A percentile compares a stretch with the other conserved stretches of the same genome.
Evolutionary conservation across 2,329 filamentous ascomycete species (phyloP).

Genomic region (Neofusicoccum cordaticola): DNA sequence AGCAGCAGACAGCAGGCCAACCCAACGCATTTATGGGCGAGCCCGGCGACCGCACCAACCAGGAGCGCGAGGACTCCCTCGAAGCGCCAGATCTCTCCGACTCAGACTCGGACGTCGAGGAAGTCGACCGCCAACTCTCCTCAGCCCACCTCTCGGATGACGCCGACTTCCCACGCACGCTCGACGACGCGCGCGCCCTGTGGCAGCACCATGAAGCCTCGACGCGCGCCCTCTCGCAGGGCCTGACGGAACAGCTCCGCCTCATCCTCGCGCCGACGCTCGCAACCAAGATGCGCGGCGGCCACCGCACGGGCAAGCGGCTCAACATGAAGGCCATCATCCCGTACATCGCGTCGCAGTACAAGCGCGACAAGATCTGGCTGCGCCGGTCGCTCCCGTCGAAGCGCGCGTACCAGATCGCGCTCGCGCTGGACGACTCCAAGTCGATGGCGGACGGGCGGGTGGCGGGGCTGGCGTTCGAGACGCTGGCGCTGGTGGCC

Average conservation of each 20-base stretch:
- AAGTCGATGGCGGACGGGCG: slow-evolving; percentile 85
- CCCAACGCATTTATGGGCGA: slow-evolving; percentile 47
- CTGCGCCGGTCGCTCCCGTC: slow-evolving; percentile 89
- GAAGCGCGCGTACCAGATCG: slow-evolving; percentile 93
- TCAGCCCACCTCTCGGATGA: neutral
- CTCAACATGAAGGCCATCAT: slow-evolving; percentile 99
- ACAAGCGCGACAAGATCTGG: slow-evolving; percentile 99
- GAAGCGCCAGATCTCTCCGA: slow-evolving; percentile 34
- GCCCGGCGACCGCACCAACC: slow-evolving; percentile 34
- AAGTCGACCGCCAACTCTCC: slow-evolving; percentile 56
- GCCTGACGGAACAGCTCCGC: slow-evolving; percentile 89
- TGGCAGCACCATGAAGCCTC: slow-evolving; percentile 83
- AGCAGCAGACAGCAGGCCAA: slow-evolving; percentile 29
- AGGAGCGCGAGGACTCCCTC: slow-evolving; percentile 37
- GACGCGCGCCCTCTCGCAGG: slow-evolving; percentile 82
- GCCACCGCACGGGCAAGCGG: slow-evolving; percentile 95
- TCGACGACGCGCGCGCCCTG: slow-evolving; percentile 63
- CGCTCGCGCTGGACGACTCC: slow-evolving; percentile 95
- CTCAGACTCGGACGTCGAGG: slow-evolving; percentile 39
- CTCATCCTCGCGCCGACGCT: slow-evolving; percentile 93
- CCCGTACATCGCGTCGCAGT: slow-evolving; percentile 95
- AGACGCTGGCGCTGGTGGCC: slow-evolving; percentile 88
- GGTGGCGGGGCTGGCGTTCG: slow-evolving; percentile 78
- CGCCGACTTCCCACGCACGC: neutral
- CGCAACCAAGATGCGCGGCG: slow-evolving; percentile 91